Conservation (phyloP, 306 rosid species). For the Malus domestica region ASM211411v1 NC_041795.1:1725501-1726000, state of each 20-base stretch:
- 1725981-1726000: slow-evolving; percentile 76
- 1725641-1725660: slow-evolving; percentile 66
- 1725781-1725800: slow-evolving; percentile 64
- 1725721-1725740: not conserved
- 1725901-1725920: slow-evolving; percentile 56
- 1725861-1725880: slow-evolving; percentile 77
- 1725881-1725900: slow-evolving; percentile 66
- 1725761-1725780: slow-evolving; percentile 82
- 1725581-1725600: slow-evolving; percentile 36
- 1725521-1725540: slow-evolving; percentile 24
- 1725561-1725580: slow-evolving; percentile 53
- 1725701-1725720: not conserved
- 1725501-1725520: too few relatives aligned
- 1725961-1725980: slow-evolving; percentile 90
- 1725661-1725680: not conserved
- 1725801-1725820: slow-evolving; percentile 50
- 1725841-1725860: slow-evolving; percentile 73
- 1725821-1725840: slow-evolving; percentile 60
- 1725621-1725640: slow-evolving; percentile 59
- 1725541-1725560: slow-evolving; percentile 18
- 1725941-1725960: slow-evolving; percentile 69
- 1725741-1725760: slow-evolving; percentile 20
- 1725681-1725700: too few relatives aligned
- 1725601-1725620: slow-evolving; percentile 20
- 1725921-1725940: slow-evolving; percentile 58